Evolutionary conservation across 176 grass and related monocot genomes (phyloP).

Genomic region (Microstegium vimineum): DNA sequence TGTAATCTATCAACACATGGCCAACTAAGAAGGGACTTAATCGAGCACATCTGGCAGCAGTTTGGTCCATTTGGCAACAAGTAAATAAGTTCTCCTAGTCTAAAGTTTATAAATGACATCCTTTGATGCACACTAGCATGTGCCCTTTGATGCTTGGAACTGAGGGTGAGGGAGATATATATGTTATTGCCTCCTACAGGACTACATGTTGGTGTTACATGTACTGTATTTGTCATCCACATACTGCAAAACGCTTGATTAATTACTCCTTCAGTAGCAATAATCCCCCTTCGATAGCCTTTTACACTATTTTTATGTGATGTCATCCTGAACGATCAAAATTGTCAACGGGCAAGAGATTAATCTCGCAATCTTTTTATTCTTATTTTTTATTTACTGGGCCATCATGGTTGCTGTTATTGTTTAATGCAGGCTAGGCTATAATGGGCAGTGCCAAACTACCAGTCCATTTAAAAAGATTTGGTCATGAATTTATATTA

Average conservation of each 20-base stretch:
- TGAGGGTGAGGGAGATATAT: not conserved
- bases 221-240: not conserved
- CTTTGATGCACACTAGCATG: not conserved
- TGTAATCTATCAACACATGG: conserved; percentile 20
- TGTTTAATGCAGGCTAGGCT: too few species aligned
- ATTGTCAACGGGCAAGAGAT: not conserved
- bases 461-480: too few species aligned
- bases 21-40: conserved; percentile 19
- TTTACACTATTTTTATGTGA: not conserved
- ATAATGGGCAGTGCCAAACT: too few species aligned
- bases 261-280: not conserved
- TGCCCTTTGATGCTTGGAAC: not conserved
- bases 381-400: too few species aligned
- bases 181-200: not conserved
- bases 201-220: not conserved
- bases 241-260: not conserved
- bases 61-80: conserved; percentile 39
- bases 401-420: not conserved
- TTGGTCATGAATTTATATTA: too few species aligned
- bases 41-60: conserved; percentile 31
- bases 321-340: not conserved
- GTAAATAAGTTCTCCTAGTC: not conserved
- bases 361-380: not conserved
- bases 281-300: not conserved
- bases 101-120: not conserved